Percentiles rank a stretch among this genome's conserved stretches.
Evolutionary conservation across 208 protist genomes (phyloP).

Genomic region (Crithidia expoeki): DNA sequence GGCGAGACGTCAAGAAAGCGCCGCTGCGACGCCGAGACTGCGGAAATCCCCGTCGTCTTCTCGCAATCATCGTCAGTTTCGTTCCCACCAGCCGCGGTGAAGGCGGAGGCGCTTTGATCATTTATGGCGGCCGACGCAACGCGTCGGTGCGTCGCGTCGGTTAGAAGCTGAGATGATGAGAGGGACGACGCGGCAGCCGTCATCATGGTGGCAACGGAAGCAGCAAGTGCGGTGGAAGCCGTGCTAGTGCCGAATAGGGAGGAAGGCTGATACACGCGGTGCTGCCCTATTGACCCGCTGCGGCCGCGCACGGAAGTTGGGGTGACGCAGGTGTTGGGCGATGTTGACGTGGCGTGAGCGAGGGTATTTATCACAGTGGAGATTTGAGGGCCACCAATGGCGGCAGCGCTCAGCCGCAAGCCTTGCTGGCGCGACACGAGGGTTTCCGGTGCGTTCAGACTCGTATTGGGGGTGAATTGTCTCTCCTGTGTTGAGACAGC

Average conservation of each 20-base stretch:
- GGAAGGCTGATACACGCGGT: conserved; percentile 6
- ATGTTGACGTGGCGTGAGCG: neutral
- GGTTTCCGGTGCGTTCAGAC: neutral
- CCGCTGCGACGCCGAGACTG: neutral
- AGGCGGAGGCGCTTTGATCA: neutral
- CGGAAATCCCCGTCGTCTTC: neutral
- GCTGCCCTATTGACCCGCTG: neutral
- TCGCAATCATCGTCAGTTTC: neutral
- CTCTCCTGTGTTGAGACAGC: neutral
- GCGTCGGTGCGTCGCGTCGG: neutral
- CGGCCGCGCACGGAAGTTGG: neutral
- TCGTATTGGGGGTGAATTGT: neutral
- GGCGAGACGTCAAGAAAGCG: neutral
- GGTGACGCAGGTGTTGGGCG: neutral
- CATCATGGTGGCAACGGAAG: neutral
- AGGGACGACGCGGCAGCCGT: neutral
- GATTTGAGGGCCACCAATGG: neutral
- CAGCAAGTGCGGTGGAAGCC: neutral
- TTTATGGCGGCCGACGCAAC: neutral
- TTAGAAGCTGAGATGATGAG: conserved; percentile 1
- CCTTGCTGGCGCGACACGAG: neutral
- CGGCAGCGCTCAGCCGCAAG: neutral
- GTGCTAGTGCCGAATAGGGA: conserved; percentile 4
- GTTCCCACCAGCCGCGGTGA: neutral
- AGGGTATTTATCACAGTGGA: neutral